Evolutionary conservation across 768 basidiomycete genomes (phyloP), one percentile per base, ranked within the genome.

Genomic region (Serendipita indica): DNA sequence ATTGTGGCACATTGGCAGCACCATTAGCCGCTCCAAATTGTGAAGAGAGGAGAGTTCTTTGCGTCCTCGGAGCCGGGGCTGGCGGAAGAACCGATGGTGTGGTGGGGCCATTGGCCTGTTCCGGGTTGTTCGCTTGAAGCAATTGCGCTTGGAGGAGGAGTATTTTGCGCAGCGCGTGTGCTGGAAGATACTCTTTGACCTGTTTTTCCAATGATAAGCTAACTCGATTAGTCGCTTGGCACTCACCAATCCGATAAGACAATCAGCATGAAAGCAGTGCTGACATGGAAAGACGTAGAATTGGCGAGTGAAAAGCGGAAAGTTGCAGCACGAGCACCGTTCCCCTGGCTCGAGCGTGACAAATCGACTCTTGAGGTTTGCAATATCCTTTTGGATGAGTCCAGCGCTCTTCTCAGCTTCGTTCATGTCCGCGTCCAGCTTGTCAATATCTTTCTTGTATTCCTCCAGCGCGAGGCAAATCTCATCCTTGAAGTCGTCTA

Each of bases 201-300:
- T 98, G 65, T 33, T 56, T 28, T 7, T 22, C 20, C 3, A n/a
- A 25, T n/a, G 54, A 56, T 62, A 54, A 46, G 18, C 57, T 32
- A 10, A 28, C 3, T n/a, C n/a, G n/a, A n/a, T n/a, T n/a, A n/a
- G n/a, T 57, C 58, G 58, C 43, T 43, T 58, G n/a, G 28, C 7
- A 73, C 89, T 67, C 66, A 97, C 96, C 78, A 96, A 74, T 27
- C 84, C 82, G 68, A 99, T 92, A 58, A 98, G 75, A 72, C 96
- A 98, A 68, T 99, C 94, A 3, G 91, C 91, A 71, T 98, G 96
- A 79, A 98, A 98, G 14, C 83, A 80, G 69, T 99, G 96, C 65
- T 92, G 89, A 70, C 96, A 98, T 41, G 96, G 96, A 72, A 99
- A 99, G 46, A 94, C 90, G 70, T 99, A 99, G 69, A 97, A 98